Conservation (phyloP, 148 eudicot species). For the Rheum nobile region DNA sequence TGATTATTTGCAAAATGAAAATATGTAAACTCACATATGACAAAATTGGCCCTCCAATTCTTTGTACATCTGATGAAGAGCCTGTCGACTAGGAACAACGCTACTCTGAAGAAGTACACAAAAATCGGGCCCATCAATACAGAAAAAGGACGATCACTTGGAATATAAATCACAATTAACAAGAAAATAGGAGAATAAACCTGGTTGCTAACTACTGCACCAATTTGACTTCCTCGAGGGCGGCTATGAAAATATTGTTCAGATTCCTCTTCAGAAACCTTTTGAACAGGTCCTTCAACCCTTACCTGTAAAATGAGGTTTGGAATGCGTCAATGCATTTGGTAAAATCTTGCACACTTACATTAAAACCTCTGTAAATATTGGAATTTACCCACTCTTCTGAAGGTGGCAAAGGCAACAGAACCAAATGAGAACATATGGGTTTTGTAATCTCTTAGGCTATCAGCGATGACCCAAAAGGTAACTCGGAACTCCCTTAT, state of each 20-base stretch:
- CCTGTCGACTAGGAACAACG: conserved; percentile 58
- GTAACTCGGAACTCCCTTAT: not conserved
- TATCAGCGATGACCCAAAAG: not conserved
- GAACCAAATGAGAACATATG: not conserved
- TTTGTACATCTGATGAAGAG: conserved; percentile 58
- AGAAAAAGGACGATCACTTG: not conserved
- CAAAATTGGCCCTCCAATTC: conserved; percentile 64
- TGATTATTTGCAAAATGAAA: not conserved
- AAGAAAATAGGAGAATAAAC: conserved; percentile 18
- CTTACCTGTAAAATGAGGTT: conserved; percentile 50
- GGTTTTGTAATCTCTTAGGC: not conserved
- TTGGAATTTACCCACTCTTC: not conserved
- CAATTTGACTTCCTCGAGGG: conserved; percentile 97
- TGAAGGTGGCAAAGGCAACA: not conserved
- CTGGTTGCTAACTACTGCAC: conserved; percentile 95
- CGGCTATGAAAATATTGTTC: conserved; percentile 90
- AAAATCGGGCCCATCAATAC: not conserved
- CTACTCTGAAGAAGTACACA: conserved; percentile 44
- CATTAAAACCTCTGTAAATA: not conserved
- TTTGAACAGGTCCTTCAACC: conserved; percentile 78
- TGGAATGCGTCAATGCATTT: not conserved
- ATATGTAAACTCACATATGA: conserved; percentile 47
- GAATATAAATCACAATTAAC: conserved; percentile 4
- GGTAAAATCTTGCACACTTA: not conserved
- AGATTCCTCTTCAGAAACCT: conserved; percentile 86